Evolutionary conservation across 148 eudicot genomes (phyloP), one percentile per base, ranked within the genome.

Genomic region (Cornus florida): DNA sequence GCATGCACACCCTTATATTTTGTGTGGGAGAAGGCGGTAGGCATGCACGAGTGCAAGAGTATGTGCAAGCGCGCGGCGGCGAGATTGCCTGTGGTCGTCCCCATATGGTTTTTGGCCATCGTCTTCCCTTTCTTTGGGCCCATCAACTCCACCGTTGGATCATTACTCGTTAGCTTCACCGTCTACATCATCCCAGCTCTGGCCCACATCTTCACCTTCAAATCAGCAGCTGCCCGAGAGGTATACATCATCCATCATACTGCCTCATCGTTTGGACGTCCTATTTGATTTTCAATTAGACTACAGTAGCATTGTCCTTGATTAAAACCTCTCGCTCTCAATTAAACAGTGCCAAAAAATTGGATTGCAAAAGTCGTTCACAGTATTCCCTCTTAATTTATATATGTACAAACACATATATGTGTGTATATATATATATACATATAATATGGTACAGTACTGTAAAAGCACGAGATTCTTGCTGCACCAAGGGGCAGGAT

Each of bases 111-210:
- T 84, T 72, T 94, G 77, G 98, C 98, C 75, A 94, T 94, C 72
- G 79, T 94, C 24, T 94, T 94, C 82, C 98, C 98, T 6, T 94
- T 94, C 88, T 94, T 94, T 24, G 98, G 98, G 9, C 98, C 98
- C 19, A 94, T 94, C 83, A 94, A 94, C 79, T 94, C 98, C 11
- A 83, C 94, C 17, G 98, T 94, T 24, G 98, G 98, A 82, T 92
- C 98, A 0, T 89, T 94, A 19, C 90, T 94, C 6, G 98, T 94
- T 41, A 94, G 98, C 85, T 92, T 94, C 88, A 94, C 98, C 0
- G 98, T 94, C 82, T 94, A 94, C 84, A 92, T 94, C 70, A 92
- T 94, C 83, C 98, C 98, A 0, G 88, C 98, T 70, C 88, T 94
- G 31, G 98, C 96, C 72, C 89, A 94, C 82, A 92, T 94, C 86